A percentile compares a stretch with the other conserved stretches of the same genome.
phyloP scores from a whole-genome alignment of 1,139 yeast genomes.

The Geotrichum australiense region DNA sequence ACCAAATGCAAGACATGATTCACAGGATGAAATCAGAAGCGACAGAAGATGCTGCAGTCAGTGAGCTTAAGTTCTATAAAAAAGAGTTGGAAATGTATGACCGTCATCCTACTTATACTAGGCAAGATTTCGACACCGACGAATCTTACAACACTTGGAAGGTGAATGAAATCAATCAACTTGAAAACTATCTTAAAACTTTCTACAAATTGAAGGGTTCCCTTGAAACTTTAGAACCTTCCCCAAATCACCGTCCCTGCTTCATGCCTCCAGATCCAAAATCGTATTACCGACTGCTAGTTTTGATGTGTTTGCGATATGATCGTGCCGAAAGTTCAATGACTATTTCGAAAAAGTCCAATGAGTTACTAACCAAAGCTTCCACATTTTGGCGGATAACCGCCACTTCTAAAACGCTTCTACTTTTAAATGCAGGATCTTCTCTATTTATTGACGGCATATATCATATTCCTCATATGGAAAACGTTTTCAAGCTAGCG shows the following conservation, averaged over 20 bases:
- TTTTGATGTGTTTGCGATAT: conserved; percentile 32
- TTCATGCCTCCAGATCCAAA: conserved; percentile 30
- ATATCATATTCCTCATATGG: conserved; percentile 56
- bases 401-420: conserved; percentile 45
- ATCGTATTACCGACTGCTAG: conserved; percentile 38
- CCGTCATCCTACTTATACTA: conserved; percentile 35
- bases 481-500: conserved; percentile 39
- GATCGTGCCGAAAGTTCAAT: conserved; percentile 28
- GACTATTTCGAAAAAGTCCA: conserved; percentile 37
- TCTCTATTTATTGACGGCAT: conserved; percentile 51
- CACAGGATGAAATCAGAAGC: conserved; percentile 35
- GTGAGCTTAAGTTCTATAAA: conserved; percentile 41
- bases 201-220: conserved; percentile 14
- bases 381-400: conserved; percentile 59
- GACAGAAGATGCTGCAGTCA: conserved; percentile 40
- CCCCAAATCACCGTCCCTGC: conserved; percentile 14
- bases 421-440: conserved; percentile 43
- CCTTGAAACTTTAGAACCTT: conserved; percentile 6
- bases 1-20: conserved; percentile 28
- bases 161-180: conserved; percentile 37
- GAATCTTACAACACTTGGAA: conserved; percentile 51
- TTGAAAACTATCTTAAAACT: conserved; percentile 35
- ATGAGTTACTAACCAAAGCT: conserved; percentile 41
- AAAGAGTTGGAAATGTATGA: conserved; percentile 40
- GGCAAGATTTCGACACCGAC: conserved; percentile 40